These are phyloP conservation scores for Blastomyces percursus DNA, from an alignment of 2,329 filamentous ascomycete species.

Conservation along the genomic window DNA sequence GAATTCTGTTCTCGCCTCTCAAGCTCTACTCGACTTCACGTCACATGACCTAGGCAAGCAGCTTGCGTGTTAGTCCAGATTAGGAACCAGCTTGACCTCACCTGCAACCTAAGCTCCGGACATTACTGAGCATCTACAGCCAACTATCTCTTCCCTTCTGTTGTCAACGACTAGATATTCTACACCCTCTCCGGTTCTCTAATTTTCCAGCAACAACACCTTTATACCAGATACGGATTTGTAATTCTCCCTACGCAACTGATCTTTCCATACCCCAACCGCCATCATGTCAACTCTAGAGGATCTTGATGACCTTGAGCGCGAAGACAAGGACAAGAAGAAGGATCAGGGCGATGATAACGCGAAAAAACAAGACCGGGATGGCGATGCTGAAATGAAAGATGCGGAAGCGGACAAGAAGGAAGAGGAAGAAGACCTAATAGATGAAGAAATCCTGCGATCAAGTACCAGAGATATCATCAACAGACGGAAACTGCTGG, in stretches of 20 bases:
- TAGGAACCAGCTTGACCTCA: not conserved
- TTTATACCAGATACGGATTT: not conserved
- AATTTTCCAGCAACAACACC: not conserved
- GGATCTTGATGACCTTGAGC: slow-evolving; percentile 82
- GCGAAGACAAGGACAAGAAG: slow-evolving; percentile 57
- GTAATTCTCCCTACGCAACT: not conserved
- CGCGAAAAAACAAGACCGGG: slow-evolving; percentile 33
- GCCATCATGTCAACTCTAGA: slow-evolving; percentile 74
- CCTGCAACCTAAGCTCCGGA: not conserved
- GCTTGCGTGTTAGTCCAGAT: not conserved
- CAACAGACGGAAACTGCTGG: slow-evolving; percentile 78
- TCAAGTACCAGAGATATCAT: slow-evolving; percentile 91
- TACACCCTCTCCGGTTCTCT: not conserved
- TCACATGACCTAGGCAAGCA: slow-evolving; percentile 3
- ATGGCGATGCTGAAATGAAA: slow-evolving; percentile 47
- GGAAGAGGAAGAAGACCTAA: slow-evolving; percentile 62
- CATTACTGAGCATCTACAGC: not conserved
- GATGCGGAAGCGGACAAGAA: slow-evolving; percentile 70
- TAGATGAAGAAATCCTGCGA: slow-evolving; percentile 87
- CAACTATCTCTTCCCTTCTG: not conserved
- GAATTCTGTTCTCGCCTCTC: not conserved
- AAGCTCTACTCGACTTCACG: no score
- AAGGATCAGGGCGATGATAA: slow-evolving; percentile 44
- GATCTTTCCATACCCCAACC: not conserved
- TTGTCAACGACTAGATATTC: not conserved